Base-by-base conservation (phyloP, 768 basidiomycete species). In the Mycena indigotica region DNA sequence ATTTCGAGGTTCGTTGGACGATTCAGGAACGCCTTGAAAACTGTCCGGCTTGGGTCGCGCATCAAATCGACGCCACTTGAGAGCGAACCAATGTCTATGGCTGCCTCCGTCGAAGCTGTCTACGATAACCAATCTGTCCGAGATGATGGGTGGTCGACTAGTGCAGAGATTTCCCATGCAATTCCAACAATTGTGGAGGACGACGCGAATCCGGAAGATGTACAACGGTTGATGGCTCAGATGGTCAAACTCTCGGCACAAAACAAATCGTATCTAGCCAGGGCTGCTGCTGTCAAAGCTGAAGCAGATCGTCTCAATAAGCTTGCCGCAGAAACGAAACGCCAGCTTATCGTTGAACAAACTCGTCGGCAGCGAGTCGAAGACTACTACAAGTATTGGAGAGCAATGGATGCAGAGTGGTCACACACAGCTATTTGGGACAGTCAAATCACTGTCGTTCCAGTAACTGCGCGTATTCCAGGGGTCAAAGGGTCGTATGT, bases 341-440 rank as follows among this genome's bases (percentile, higher is more conserved):
- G 21, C 25, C 21, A 25, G 24, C n/a, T 60, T 8, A 12, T 16
- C n/a, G 35, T 52, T 15, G 54, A 60, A 45, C 24, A 49, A 38
- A 17, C 50, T 13, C 54, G 55, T 15, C 59, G 59, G 5, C 16
- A 52, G n/a, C 40, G 59, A 23, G 17, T 49, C 48, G 50, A 52
- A 28, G n/a, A 28, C 13, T 60, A 56, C 45, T 30, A 38, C 8
- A 23, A 41, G 26, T 17, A 56, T 19, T 60, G 59, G 59, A 53
- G 55, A 13, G 41, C 40, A 0, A 48, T 25, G 50, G 59, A 48
- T 21, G 40, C 41, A 17, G 25, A 40, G 23, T 60, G 59, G 59
- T 55, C 54, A 12, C 40, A 52, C 50, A 3, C 29, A 3, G 59
- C 50, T 1, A 24, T 56, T 2, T 60, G 59, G 59, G 54, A 30